A percentile compares a stretch with the other conserved stretches of the same genome.
Conservation (phyloP, 345 rosid species). For the Gossypium bickii region DNA sequence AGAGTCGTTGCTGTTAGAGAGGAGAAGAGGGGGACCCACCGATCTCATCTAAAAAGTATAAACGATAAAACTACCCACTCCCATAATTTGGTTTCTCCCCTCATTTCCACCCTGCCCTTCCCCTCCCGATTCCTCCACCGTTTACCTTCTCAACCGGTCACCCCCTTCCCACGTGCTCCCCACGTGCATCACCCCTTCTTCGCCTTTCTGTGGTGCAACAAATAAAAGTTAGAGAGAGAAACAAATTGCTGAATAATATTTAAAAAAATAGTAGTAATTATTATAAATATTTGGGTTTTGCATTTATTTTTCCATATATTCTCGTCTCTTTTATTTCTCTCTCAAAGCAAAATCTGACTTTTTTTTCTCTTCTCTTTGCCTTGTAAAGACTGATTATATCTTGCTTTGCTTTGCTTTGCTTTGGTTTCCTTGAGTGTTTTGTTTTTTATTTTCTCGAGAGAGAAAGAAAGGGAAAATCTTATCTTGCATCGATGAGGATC, state of each 20-base stretch:
- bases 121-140: conserved; percentile 46
- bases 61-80: conserved; percentile 46
- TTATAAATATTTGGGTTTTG: conserved; percentile 18
- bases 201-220: conserved; percentile 59
- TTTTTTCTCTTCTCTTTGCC: not conserved
- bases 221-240: conserved; percentile 50
- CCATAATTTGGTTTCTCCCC: conserved; percentile 31
- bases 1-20: conserved; percentile 27
- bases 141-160: conserved; percentile 29
- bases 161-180: not conserved
- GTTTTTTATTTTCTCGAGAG: not conserved
- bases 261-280: not conserved
- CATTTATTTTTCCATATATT: conserved; percentile 17
- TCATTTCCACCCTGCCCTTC: conserved; percentile 44
- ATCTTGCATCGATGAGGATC: conserved; percentile 74
- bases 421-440: not conserved
- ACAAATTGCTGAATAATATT: not conserved
- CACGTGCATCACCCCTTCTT: conserved; percentile 18
- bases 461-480: not conserved
- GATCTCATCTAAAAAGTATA: conserved; percentile 18
- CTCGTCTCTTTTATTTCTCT: not conserved
- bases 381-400: conserved; percentile 23
- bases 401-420: not conserved
- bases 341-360: conserved; percentile 12
- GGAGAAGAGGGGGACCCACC: conserved; percentile 18